Conservation (phyloP, 352 stramenopile genomes). For the Pythium pyrilobum region DNA sequence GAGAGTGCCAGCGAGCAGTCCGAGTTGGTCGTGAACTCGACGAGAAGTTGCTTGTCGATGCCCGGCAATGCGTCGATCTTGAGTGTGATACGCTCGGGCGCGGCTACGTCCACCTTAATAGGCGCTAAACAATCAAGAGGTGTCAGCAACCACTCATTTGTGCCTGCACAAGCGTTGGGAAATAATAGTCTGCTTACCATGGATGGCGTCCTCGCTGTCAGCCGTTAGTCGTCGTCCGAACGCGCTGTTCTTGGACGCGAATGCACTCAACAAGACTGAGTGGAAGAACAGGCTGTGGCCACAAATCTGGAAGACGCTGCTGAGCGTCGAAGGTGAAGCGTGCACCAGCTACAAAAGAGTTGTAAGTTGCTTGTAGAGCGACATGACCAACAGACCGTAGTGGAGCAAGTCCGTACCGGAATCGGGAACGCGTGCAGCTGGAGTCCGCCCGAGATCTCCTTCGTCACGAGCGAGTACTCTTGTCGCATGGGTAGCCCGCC, state of each 20-base stretch:
- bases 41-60: conserved; percentile 49
- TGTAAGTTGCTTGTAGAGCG: background rate
- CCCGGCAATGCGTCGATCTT: conserved; percentile 61
- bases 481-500: conserved; percentile 45
- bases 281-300: conserved; percentile 86
- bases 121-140: conserved; percentile 26
- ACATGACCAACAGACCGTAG: background rate
- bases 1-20: conserved; percentile 64
- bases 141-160: background rate
- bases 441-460: conserved; percentile 80
- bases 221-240: conserved; percentile 60
- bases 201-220: conserved; percentile 57
- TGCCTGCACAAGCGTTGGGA: background rate
- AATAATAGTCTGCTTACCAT: conserved; percentile 29
- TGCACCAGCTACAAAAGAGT: conserved; percentile 37
- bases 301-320: conserved; percentile 71
- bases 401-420: conserved; percentile 31
- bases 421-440: conserved; percentile 79
- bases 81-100: conserved; percentile 72
- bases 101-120: conserved; percentile 80
- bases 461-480: conserved; percentile 78
- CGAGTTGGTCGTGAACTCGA: conserved; percentile 59
- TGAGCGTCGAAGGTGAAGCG: conserved; percentile 53
- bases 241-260: conserved; percentile 59
- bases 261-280: conserved; percentile 67